Conservation (phyloP, 2,329 filamentous ascomycete species). For the Alternaria sp. region DNA sequence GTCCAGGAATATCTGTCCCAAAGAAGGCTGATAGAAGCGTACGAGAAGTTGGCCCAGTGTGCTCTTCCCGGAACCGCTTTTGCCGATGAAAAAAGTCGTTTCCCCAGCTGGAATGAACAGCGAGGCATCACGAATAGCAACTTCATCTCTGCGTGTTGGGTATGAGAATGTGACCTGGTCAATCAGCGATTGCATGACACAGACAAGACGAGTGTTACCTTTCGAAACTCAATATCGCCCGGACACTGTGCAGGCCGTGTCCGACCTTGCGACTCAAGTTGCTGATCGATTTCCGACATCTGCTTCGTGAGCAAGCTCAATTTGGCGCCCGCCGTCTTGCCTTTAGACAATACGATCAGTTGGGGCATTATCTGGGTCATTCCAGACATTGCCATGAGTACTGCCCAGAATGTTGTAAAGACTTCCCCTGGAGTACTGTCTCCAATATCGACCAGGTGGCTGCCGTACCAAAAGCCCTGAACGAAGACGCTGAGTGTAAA, state of each 20-base stretch:
- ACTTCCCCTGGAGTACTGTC: slow-evolving; percentile 70
- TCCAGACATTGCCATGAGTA: slow-evolving; percentile 77
- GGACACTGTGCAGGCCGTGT: slow-evolving; percentile 56
- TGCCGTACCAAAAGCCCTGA: slow-evolving; percentile 89
- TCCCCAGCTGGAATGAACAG: slow-evolving; percentile 77
- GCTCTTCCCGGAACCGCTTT: slow-evolving; percentile 91
- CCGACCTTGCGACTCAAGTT: slow-evolving; percentile 23
- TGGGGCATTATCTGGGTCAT: slow-evolving; percentile 79
- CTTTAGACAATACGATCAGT: slow-evolving; percentile 80
- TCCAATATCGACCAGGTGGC: slow-evolving; percentile 70
- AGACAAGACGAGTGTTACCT: slow-evolving; percentile 62
- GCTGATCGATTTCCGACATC: slow-evolving; percentile 38
- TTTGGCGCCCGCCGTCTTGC: slow-evolving; percentile 74
- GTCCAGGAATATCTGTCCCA: slow-evolving; percentile 76
- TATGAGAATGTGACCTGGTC: slow-evolving; percentile 82
- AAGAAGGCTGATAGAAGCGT: slow-evolving; percentile 74
- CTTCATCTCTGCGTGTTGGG: slow-evolving; percentile 70
- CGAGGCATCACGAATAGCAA: slow-evolving; percentile 68
- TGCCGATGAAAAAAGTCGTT: slow-evolving; percentile 82
- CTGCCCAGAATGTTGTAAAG: slow-evolving; percentile 86
- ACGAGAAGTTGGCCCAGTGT: slow-evolving; percentile 83
- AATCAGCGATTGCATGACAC: slow-evolving; percentile 9
- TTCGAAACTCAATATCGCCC: slow-evolving; percentile 74
- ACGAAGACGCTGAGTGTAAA: slow-evolving; percentile 83
- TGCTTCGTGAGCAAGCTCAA: slow-evolving; percentile 61